phyloP scores from a whole-genome alignment of 2,329 filamentous ascomycete species.

The Beauveria sp. region DNA sequence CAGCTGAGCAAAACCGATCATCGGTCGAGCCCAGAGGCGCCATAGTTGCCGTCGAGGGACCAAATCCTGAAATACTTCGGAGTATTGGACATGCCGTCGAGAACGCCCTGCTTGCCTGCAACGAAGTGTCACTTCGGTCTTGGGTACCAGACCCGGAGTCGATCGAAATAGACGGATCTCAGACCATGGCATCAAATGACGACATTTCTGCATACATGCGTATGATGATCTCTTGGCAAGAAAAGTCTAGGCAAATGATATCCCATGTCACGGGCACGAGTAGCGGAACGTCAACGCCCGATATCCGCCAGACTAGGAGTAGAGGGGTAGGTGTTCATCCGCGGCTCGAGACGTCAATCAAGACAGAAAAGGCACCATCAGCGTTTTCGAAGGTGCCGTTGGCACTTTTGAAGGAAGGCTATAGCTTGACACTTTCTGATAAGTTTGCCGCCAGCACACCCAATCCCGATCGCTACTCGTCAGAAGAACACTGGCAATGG shows the following conservation, averaged over 20 bases:
- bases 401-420: slow-evolving; percentile 68
- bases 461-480: slow-evolving; percentile 68
- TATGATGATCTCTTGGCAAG: slow-evolving; percentile 67
- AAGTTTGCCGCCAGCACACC: slow-evolving; percentile 65
- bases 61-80: slow-evolving; percentile 41
- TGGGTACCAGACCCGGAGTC: slow-evolving; percentile 32
- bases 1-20: slow-evolving; percentile 22
- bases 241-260: slow-evolving; percentile 63
- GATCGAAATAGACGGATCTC: slow-evolving; percentile 14
- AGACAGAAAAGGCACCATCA: not conserved
- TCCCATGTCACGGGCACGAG: slow-evolving; percentile 32
- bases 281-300: not conserved
- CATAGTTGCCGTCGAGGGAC: slow-evolving; percentile 77
- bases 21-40: slow-evolving; percentile 55
- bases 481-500: slow-evolving; percentile 96
- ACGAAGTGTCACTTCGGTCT: slow-evolving; percentile 33
- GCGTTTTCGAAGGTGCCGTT: slow-evolving; percentile 46
- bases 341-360: slow-evolving; percentile 12
- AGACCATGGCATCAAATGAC: slow-evolving; percentile 23
- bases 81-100: slow-evolving; percentile 59
- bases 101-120: slow-evolving; percentile 45
- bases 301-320: slow-evolving; percentile 9
- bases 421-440: slow-evolving; percentile 73
- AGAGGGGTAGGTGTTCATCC: slow-evolving; percentile 6
- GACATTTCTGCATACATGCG: slow-evolving; percentile 55